phyloP scores from a whole-genome alignment of 768 basidiomycete genomes.

The Hericium rajendrae region DNA sequence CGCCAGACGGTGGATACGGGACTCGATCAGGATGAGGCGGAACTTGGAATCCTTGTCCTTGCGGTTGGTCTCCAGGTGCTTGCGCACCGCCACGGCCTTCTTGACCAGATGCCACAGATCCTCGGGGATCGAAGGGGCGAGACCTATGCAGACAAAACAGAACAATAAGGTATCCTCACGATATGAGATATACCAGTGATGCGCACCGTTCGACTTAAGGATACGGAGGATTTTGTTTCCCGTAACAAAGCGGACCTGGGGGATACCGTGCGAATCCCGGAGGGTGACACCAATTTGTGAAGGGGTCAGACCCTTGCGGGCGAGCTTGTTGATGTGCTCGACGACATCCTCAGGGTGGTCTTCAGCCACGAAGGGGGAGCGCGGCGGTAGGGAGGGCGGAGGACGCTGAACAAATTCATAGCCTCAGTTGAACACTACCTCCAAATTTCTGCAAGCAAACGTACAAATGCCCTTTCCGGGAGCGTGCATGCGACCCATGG shows the following conservation, averaged over 20 bases:
- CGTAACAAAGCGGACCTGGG: conserved; percentile 96
- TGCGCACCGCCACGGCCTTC: conserved; percentile 98
- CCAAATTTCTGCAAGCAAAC: conserved; percentile 18
- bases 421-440: neutral
- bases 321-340: conserved; percentile 95
- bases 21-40: conserved; percentile 98
- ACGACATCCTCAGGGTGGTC: conserved; percentile 91
- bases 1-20: conserved; percentile 94
- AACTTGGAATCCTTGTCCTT: conserved; percentile 98
- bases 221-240: conserved; percentile 99
- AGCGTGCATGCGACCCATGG: conserved; percentile 99
- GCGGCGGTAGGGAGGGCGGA: conserved; percentile 98
- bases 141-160: conserved; percentile 51
- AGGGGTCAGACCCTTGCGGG: conserved; percentile 94
- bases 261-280: conserved; percentile 95
- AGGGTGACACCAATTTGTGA: conserved; percentile 98
- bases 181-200: neutral
- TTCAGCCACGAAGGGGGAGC: conserved; percentile 95
- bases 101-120: conserved; percentile 99
- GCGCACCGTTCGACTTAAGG: conserved; percentile 86
- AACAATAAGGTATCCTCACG: neutral
- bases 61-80: conserved; percentile 96
- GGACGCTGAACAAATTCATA: conserved; percentile 41
- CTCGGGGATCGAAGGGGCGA: conserved; percentile 96
- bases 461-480: conserved; percentile 99